Conservation (phyloP, 2,329 filamentous ascomycete species). For the Juglanconis sp. region DNA sequence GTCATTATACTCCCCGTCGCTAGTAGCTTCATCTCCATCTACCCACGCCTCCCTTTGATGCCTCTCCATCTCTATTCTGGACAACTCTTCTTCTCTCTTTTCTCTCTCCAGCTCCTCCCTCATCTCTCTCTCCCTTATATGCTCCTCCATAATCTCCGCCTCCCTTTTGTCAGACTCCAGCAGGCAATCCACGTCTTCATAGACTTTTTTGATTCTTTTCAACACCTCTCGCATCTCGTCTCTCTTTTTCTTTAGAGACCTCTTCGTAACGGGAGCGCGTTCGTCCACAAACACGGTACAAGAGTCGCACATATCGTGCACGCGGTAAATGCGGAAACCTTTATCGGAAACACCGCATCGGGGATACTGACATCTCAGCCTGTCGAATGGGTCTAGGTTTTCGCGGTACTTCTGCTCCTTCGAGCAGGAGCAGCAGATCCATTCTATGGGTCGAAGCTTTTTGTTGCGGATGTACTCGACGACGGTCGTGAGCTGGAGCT, state of each 20-base stretch:
- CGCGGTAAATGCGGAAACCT: neutral
- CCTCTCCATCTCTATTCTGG: neutral
- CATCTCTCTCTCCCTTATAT: neutral
- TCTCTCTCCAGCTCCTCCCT: neutral
- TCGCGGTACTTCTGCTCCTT: neutral
- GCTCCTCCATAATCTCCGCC: neutral
- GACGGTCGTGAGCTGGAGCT: neutral
- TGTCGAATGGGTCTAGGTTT: neutral
- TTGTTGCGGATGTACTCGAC: neutral
- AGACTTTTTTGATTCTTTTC: neutral
- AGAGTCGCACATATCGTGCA: neutral
- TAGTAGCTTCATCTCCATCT: neutral
- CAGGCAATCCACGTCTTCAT: neutral
- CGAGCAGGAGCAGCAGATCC: neutral
- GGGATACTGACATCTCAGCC: neutral
- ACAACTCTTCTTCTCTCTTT: neutral
- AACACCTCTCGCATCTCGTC: neutral
- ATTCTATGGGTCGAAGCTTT: neutral
- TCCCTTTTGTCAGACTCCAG: neutral
- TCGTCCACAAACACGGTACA: neutral
- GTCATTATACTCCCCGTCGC: neutral
- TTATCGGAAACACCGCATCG: neutral
- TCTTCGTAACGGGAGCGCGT: neutral
- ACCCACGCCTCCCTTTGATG: neutral
- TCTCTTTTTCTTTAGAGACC: neutral